These are phyloP conservation scores for Diplosphaera chodatii DNA, from an alignment of 139 green algal genomes.

Conservation along the genomic window DNA sequence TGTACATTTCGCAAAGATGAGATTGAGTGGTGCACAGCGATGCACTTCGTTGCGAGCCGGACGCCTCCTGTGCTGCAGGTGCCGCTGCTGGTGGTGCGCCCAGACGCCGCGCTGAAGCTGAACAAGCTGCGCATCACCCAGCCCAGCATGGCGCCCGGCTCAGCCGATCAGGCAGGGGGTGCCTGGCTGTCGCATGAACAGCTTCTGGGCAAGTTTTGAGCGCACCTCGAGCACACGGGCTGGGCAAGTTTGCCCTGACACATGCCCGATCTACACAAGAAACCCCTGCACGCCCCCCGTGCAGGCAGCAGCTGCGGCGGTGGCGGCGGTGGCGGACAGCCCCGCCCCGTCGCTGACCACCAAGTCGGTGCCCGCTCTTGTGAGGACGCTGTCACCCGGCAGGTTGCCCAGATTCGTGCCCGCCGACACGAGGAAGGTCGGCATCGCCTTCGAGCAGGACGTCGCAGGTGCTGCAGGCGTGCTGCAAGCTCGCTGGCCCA, in stretches of 20 bases:
- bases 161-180: background rate
- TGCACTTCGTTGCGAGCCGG: too few species aligned
- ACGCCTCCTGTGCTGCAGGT: background rate
- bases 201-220: too few species aligned
- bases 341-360: background rate
- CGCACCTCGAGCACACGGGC: too few species aligned
- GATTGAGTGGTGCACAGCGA: too few species aligned
- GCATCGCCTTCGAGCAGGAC: background rate
- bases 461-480: background rate
- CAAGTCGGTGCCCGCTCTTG: background rate
- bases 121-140: background rate
- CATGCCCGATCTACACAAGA: too few species aligned
- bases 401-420: background rate
- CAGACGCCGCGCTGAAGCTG: background rate
- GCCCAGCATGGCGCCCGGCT: too few species aligned
- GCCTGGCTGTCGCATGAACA: too few species aligned
- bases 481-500: too few species aligned
- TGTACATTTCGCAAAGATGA: too few species aligned
- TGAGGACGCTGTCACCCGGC: background rate
- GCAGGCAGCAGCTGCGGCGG: background rate
- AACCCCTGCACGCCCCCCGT: background rate
- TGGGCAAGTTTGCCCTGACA: too few species aligned
- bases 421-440: background rate
- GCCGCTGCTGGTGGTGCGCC: background rate
- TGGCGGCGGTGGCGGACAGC: too few species aligned